Percentiles rank a stretch among this genome's conserved stretches.
These are phyloP conservation scores for Tillandsia fasciculata DNA, from an alignment of 176 grass and related monocot genomes.

Conservation along the genomic window DNA sequence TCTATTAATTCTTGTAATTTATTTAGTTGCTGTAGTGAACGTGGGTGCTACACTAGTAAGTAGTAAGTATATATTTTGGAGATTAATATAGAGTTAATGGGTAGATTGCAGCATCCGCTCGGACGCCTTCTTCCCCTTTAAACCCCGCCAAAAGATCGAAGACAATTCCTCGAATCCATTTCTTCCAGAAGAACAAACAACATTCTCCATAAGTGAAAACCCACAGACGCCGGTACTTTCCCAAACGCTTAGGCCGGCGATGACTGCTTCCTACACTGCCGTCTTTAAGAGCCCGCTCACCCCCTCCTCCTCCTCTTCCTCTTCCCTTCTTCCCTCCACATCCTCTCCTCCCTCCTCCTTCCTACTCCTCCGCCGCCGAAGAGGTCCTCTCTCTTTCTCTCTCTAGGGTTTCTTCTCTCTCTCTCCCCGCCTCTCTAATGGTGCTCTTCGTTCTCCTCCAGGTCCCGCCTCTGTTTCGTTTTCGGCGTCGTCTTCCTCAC, in stretches of 20 bases:
- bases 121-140: too few relatives aligned
- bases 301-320: not conserved
- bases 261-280: slow-evolving; percentile 15
- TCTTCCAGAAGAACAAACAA: too few relatives aligned
- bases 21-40: too few relatives aligned
- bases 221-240: too few relatives aligned
- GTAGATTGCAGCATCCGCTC: too few relatives aligned
- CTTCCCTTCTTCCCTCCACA: not conserved
- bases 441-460: not conserved
- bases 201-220: too few relatives aligned
- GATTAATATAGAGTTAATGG: too few relatives aligned
- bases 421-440: not conserved
- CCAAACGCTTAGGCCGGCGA: not conserved
- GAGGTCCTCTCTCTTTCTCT: not conserved
- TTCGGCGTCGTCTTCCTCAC: slow-evolving; percentile 1
- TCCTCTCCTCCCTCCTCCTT: not conserved
- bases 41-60: too few relatives aligned
- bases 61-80: too few relatives aligned
- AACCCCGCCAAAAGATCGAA: too few relatives aligned
- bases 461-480: slow-evolving; percentile 2
- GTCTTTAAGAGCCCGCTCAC: slow-evolving; percentile 16
- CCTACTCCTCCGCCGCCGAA: slow-evolving; percentile 3
- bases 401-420: not conserved
- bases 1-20: too few relatives aligned
- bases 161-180: too few relatives aligned